Evolutionary conservation across 108 stramenopile species (phyloP).

Genomic region (Pseudonitzschia pungens): DNA sequence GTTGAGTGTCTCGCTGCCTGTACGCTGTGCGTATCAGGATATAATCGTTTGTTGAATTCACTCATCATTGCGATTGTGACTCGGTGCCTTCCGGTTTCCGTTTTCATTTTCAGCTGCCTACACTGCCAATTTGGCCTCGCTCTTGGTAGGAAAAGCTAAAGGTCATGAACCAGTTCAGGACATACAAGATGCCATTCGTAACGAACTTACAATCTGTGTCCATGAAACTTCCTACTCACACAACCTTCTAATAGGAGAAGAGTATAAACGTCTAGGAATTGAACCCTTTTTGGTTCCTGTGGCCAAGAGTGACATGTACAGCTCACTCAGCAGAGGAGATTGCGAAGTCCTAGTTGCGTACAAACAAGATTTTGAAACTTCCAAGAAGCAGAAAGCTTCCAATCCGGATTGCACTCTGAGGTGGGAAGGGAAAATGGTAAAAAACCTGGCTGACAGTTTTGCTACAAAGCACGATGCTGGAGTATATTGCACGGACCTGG

Average conservation of each 20-base stretch:
- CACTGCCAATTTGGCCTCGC: constrained; percentile 23
- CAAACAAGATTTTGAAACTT: neutral
- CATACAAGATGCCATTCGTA: neutral
- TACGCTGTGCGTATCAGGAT: neutral
- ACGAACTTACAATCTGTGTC: neutral
- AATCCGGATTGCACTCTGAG: neutral
- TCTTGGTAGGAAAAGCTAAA: constrained; percentile 3
- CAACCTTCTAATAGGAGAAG: neutral
- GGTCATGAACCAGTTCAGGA: neutral
- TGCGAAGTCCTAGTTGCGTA: constrained; percentile 10
- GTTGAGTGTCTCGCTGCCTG: no score
- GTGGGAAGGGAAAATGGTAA: neutral
- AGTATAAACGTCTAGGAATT: neutral
- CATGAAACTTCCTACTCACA: neutral
- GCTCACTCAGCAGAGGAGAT: neutral
- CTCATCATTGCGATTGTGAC: neutral
- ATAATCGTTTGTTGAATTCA: neutral
- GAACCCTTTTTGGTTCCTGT: neutral
- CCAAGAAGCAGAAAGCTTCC: neutral
- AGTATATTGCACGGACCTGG: constrained; percentile 4
- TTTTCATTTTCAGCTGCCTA: constrained; percentile 4
- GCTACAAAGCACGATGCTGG: neutral
- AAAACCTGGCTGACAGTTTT: neutral
- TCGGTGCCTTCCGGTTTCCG: neutral
- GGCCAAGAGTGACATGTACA: neutral